These are phyloP conservation scores for Penicillium argentinense DNA, from an alignment of 495 filamentous ascomycete genomes.

Conservation along the genomic window DNA sequence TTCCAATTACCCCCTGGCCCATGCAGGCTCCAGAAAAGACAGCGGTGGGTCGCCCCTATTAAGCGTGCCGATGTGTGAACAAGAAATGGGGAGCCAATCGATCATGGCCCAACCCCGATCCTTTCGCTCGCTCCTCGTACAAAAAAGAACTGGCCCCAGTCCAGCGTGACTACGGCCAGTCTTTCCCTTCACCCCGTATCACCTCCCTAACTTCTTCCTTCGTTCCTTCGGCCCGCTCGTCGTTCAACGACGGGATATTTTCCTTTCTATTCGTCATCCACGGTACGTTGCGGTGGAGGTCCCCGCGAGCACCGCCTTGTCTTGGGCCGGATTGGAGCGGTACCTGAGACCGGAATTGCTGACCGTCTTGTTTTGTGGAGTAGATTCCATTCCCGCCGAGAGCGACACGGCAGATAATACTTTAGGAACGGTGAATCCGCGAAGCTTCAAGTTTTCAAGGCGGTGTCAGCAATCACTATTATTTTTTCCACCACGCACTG, in stretches of 20 bases:
- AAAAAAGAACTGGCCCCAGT: conserved; percentile 10
- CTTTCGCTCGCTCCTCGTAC: conserved; percentile 3
- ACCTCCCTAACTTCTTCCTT: not conserved
- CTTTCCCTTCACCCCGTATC: conserved; percentile 3
- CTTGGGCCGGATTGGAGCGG: not conserved
- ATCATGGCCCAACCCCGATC: not conserved
- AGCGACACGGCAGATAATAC: too few relatives aligned
- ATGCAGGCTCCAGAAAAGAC: conserved; percentile 7
- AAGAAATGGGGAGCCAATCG: conserved; percentile 1
- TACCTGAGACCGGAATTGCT: not conserved
- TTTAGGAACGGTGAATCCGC: too few relatives aligned
- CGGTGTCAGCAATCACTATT: too few relatives aligned
- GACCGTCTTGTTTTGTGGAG: conserved; percentile 2
- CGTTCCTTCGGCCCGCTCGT: too few relatives aligned
- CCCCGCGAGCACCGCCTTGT: not conserved
- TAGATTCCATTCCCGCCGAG: not conserved
- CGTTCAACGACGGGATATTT: too few relatives aligned
- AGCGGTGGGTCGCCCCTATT: conserved; percentile 22
- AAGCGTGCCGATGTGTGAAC: conserved; percentile 8
- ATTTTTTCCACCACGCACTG: too few relatives aligned
- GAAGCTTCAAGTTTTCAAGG: not conserved
- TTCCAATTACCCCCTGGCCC: conserved; percentile 3
- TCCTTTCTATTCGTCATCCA: not conserved
- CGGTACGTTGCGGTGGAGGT: not conserved
- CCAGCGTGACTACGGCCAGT: not conserved